phyloP scores from a whole-genome alignment of 2,329 filamentous ascomycete species.

The Verruconis gallopava region DNA sequence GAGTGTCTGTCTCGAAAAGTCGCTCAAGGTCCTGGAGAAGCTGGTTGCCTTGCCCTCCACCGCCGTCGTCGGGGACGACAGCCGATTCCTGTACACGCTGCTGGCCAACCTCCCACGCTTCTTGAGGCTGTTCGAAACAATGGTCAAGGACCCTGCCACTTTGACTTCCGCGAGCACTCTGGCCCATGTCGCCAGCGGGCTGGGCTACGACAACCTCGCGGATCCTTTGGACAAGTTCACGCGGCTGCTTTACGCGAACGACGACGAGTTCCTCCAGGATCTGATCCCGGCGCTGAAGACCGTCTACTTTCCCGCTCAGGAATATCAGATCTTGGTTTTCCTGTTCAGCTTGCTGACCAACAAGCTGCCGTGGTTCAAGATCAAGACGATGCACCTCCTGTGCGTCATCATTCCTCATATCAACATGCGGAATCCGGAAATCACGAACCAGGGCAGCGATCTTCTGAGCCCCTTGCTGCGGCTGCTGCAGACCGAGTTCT shows the following conservation, averaged over 20 bases:
- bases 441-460: slow-evolving; percentile 83
- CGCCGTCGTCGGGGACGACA: slow-evolving; percentile 67
- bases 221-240: slow-evolving; percentile 59
- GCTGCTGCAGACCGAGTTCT: slow-evolving; percentile 83
- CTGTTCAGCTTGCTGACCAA: slow-evolving; percentile 87
- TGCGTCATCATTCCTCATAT: slow-evolving; percentile 76
- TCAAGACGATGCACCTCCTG: slow-evolving; percentile 84
- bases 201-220: slow-evolving; percentile 55
- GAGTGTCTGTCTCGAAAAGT: slow-evolving; percentile 64
- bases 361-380: slow-evolving; percentile 74
- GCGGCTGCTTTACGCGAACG: slow-evolving; percentile 50
- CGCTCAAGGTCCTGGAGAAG: slow-evolving; percentile 63
- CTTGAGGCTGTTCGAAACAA: slow-evolving; percentile 62
- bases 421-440: slow-evolving; percentile 83
- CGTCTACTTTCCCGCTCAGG: slow-evolving; percentile 67
- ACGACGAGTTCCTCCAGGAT: slow-evolving; percentile 63
- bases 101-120: slow-evolving; percentile 86
- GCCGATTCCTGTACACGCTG: slow-evolving; percentile 70
- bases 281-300: slow-evolving; percentile 62
- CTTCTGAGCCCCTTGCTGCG: slow-evolving; percentile 85
- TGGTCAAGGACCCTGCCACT: slow-evolving; percentile 33
- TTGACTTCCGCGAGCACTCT: slow-evolving; percentile 56
- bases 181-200: slow-evolving; percentile 56
- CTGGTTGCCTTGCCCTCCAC: slow-evolving; percentile 70
- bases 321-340: slow-evolving; percentile 78